Percentiles rank a stretch among this genome's conserved stretches.
phyloP scores from a whole-genome alignment of 2,329 filamentous ascomycete species.

The Cytospora mali region DNA sequence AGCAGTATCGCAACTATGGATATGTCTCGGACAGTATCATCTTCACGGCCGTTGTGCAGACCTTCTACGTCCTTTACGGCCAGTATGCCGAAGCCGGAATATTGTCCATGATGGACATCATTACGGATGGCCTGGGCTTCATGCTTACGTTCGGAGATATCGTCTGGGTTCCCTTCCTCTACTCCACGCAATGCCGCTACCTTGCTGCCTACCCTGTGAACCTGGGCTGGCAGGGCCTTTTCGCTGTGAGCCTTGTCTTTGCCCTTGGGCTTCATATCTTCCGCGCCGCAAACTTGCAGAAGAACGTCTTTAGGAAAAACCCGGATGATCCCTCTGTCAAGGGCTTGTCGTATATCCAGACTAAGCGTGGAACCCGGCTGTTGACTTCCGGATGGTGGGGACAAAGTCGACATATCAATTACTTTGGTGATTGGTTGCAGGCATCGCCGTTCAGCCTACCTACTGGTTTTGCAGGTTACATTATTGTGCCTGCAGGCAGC shows the following conservation, averaged over 20 bases:
- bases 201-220: constrained; percentile 75
- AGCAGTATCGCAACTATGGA: constrained; percentile 81
- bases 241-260: constrained; percentile 66
- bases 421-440: constrained; percentile 89
- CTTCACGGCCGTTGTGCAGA: constrained; percentile 74
- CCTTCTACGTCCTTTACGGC: constrained; percentile 77
- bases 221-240: constrained; percentile 66
- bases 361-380: constrained; percentile 74
- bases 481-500: constrained; percentile 60
- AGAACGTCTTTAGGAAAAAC: constrained; percentile 86
- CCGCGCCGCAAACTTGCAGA: constrained; percentile 83
- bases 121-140: constrained; percentile 85
- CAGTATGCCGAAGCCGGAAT: constrained; percentile 83
- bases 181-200: constrained; percentile 79
- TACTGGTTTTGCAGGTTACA: constrained; percentile 77
- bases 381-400: constrained; percentile 90
- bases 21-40: constrained; percentile 80
- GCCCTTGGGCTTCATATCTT: constrained; percentile 79
- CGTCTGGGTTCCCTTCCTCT: constrained; percentile 84
- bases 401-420: constrained; percentile 84
- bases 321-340: constrained; percentile 76
- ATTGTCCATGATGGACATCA: constrained; percentile 88
- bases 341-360: constrained; percentile 80
- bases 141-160: constrained; percentile 90
- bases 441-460: constrained; percentile 84